A percentile compares a stretch with the other conserved stretches of the same genome.
Conservation (phyloP, 2,329 filamentous ascomycete genomes). For the Xylaria sp. region DNA sequence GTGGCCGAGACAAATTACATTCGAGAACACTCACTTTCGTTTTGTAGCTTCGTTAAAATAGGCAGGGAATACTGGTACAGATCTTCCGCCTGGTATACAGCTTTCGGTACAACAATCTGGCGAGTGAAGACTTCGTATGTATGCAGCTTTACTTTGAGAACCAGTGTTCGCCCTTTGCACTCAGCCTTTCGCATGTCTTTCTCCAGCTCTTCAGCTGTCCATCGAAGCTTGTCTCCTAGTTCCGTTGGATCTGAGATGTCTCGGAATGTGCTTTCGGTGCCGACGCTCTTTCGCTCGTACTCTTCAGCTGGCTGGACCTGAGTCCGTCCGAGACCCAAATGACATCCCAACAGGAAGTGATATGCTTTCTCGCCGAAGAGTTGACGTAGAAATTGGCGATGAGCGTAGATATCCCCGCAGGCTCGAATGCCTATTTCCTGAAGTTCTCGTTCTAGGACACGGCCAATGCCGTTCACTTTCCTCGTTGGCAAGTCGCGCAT, state of each 20-base stretch:
- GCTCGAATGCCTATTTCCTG: slow-evolving; percentile 85
- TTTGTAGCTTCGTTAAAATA: slow-evolving; percentile 82
- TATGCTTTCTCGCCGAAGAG: slow-evolving; percentile 93
- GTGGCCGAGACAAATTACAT: background rate
- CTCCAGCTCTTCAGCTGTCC: slow-evolving; percentile 83
- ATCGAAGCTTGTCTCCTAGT: slow-evolving; percentile 77
- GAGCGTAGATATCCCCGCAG: slow-evolving; percentile 83
- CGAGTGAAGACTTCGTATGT: slow-evolving; percentile 91
- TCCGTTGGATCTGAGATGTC: slow-evolving; percentile 74
- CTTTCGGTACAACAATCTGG: slow-evolving; percentile 75
- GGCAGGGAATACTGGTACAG: slow-evolving; percentile 81
- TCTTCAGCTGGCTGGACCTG: slow-evolving; percentile 85
- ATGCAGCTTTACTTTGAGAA: slow-evolving; percentile 91
- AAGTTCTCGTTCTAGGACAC: slow-evolving; percentile 90
- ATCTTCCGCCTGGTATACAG: slow-evolving; percentile 76
- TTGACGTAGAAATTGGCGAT: slow-evolving; percentile 73
- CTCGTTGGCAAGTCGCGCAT: slow-evolving; percentile 83
- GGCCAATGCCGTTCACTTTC: slow-evolving; percentile 93
- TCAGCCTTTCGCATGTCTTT: slow-evolving; percentile 80
- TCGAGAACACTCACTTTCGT: slow-evolving; percentile 58
- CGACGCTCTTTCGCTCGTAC: slow-evolving; percentile 90
- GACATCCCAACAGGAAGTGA: slow-evolving; percentile 81
- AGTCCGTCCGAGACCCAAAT: slow-evolving; percentile 86
- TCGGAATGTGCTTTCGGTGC: slow-evolving; percentile 89
- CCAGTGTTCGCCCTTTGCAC: slow-evolving; percentile 88